A percentile compares a stretch with the other conserved stretches of the same genome.
These are phyloP conservation scores for Mytilinidion resinicola DNA, from an alignment of 495 filamentous ascomycete genomes.

Conservation along the genomic window DNA sequence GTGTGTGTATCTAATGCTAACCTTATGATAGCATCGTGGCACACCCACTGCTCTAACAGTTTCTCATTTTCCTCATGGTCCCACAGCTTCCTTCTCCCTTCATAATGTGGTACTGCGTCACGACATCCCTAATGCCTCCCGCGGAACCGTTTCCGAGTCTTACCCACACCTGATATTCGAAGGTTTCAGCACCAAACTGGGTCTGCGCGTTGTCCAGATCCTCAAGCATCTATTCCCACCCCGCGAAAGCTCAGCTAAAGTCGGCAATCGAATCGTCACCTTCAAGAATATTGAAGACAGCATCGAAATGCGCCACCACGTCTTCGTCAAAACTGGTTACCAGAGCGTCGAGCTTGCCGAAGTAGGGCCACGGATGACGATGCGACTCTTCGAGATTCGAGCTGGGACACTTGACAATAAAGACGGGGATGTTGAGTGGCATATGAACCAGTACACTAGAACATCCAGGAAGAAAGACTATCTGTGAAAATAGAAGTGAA, in stretches of 20 bases:
- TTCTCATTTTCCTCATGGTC: constrained; percentile 87
- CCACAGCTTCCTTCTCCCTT: constrained; percentile 82
- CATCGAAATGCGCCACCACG: constrained; percentile 79
- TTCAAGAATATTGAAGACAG: constrained; percentile 94
- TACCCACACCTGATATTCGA: constrained; percentile 97
- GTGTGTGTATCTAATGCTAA: background rate
- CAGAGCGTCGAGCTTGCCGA: constrained; percentile 88
- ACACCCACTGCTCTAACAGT: constrained; percentile 86
- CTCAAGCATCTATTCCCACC: constrained; percentile 94
- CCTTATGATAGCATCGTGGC: constrained; percentile 84
- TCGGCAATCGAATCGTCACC: constrained; percentile 83
- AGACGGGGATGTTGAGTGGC: constrained; percentile 95
- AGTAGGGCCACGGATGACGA: constrained; percentile 92
- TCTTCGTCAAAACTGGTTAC: constrained; percentile 78
- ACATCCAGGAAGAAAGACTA: constrained; percentile 91
- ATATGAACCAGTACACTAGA: constrained; percentile 87
- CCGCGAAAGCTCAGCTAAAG: constrained; percentile 65
- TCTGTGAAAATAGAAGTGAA: constrained; percentile 48
- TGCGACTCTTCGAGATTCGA: constrained; percentile 90
- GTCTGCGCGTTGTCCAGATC: constrained; percentile 77
- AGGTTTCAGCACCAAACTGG: constrained; percentile 79
- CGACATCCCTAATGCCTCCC: constrained; percentile 80
- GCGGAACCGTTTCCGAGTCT: constrained; percentile 86
- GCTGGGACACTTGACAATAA: constrained; percentile 92
- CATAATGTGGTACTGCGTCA: constrained; percentile 92